Evolutionary conservation across 1,284 basidiomycete species (phyloP).

Genomic region (Fistulinella cinereoalba): DNA sequence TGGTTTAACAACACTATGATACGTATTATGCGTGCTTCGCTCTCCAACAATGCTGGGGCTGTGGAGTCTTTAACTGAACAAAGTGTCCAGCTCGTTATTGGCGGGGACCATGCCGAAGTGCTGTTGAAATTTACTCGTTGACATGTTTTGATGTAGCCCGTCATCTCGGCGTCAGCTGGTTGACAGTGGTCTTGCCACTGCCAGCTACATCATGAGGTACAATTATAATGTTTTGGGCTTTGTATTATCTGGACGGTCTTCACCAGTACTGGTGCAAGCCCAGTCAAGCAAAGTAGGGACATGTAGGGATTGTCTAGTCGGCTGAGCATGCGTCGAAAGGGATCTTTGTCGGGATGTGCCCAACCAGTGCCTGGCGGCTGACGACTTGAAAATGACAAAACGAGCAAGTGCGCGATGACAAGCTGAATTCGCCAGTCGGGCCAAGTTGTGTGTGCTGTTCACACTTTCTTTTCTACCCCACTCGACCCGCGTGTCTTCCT

Average conservation of each 20-base stretch:
- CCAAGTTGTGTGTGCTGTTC: background rate
- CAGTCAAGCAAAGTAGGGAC: background rate
- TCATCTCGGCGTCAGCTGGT: background rate
- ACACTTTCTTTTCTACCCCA: slow-evolving; percentile 5
- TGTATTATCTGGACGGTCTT: no score
- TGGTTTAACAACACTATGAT: slow-evolving; percentile 7
- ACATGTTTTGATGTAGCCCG: background rate
- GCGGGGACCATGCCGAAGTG: slow-evolving; percentile 1
- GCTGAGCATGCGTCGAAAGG: background rate
- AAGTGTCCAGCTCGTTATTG: no score
- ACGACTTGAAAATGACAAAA: slow-evolving; percentile 34
- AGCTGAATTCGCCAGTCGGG: slow-evolving; percentile 5
- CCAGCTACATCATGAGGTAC: no score
- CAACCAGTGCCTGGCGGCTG: slow-evolving; percentile 17
- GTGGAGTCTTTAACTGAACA: no score
- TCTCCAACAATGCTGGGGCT: background rate
- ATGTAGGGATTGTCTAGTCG: background rate
- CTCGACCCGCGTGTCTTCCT: slow-evolving; percentile 5
- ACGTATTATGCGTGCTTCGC: background rate
- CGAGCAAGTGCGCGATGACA: slow-evolving; percentile 19
- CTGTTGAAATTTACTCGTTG: slow-evolving; percentile 9
- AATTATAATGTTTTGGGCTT: no score
- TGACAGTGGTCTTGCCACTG: no score
- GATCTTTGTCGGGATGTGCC: slow-evolving; percentile 7
- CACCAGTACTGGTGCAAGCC: no score